A percentile compares a stretch with the other conserved stretches of the same genome.
These are phyloP conservation scores for Trichoderma sp. DNA, from an alignment of 2,329 filamentous ascomycete species.

Conservation along the genomic window DNA sequence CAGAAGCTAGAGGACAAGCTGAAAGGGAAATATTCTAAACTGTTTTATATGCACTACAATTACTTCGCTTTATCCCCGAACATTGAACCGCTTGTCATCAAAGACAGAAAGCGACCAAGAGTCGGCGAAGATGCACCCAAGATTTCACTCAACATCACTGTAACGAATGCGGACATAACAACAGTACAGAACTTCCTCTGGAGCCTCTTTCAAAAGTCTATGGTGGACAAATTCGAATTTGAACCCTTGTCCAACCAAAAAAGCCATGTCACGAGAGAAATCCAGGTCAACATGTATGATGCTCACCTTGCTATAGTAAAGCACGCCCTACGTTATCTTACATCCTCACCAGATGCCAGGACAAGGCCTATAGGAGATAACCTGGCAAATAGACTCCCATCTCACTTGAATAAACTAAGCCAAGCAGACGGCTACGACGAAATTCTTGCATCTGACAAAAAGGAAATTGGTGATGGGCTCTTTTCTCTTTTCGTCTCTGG, in stretches of 20 bases:
- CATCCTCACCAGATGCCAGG: not conserved
- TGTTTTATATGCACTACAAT: not conserved
- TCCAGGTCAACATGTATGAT: conserved; percentile 1
- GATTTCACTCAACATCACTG: not conserved
- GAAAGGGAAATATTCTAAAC: conserved; percentile 2
- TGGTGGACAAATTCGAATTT: not conserved
- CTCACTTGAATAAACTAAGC: not conserved
- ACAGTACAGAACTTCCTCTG: not conserved
- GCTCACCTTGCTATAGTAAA: conserved; percentile 8
- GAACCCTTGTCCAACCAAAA: not conserved
- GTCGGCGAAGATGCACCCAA: not conserved
- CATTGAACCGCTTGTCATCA: not conserved
- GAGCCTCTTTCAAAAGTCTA: not conserved
- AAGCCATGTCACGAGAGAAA: not conserved
- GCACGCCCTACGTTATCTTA: not conserved
- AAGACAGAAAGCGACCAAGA: not conserved
- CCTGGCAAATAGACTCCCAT: not conserved
- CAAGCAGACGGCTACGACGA: not conserved
- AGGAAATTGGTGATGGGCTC: not conserved
- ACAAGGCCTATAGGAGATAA: not conserved
- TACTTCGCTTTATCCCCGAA: not conserved
- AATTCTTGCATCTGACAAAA: not conserved
- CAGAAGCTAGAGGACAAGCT: not conserved
- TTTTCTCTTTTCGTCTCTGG: not conserved
- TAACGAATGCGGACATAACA: not conserved